Base-by-base conservation (phyloP, 208 protist genomes). In the Trypanosoma caninum region DNA sequence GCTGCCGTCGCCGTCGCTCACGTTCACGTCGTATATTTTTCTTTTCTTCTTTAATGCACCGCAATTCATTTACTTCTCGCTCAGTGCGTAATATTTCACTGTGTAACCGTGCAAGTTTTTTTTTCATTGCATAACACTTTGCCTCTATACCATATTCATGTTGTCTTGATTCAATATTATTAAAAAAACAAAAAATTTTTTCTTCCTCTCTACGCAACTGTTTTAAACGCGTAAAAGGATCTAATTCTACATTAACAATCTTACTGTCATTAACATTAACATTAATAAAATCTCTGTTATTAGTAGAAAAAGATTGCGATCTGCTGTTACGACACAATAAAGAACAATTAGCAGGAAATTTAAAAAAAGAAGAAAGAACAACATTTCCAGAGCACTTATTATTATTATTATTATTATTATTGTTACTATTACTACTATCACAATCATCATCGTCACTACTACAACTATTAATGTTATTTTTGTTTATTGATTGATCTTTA, bases 121-220 rank as follows among this genome's bases (percentile, higher is more conserved):
- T 65, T 13, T 65, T 54, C 33, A 72, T 37, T 1, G 58, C 66
- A 37, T 72, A 72, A 31, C 42, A 65, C 27, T 56, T 46, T 11
- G 66, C 58, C 66, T 72, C 66, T 37, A 38, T 50, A n/a, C 66
- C 57, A 34, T 66, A 7, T 13, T 72, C 59, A 22, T 40, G 56
- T 31, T 52, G 52, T 23, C 25, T 37, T 14, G 54, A 10, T 1
- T 10, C 47, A 13, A n/a, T 58, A 25, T 42, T 28, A 2, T 47
- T 30, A 20, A 63, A 22, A 14, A 37, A 16, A 18, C 20, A 44
- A 10, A 11, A 22, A 3, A 61, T 14, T 31, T 28, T 47, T 31
- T 58, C 38, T 31, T 70, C 64, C 47, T 62, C 37, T 31, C 23
- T 34, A 1, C 37, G 42, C 13, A 70, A 22, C 5, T 47, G 47